Base-by-base conservation (phyloP, 148 eudicot genomes). In the Mesembryanthemum crystallinum region DNA sequence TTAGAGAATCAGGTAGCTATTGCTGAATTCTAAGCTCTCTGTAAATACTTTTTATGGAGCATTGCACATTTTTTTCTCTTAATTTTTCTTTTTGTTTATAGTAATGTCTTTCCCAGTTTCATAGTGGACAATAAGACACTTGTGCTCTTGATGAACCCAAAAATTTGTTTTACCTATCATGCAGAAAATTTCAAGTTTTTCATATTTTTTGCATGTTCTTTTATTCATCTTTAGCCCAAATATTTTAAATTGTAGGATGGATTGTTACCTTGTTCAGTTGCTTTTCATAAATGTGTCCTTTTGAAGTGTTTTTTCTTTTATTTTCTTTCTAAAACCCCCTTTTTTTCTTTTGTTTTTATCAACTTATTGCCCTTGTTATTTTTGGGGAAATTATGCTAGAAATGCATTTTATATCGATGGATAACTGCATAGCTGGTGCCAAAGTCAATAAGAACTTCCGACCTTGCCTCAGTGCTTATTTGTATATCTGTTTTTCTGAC, bases 1-100 rank as follows among this genome's bases (percentile, higher is more conserved):
- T 80, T 95, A 79, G 93, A 92, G 74, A 88, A 88, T 74, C 93
- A 90, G 96, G 99, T 95, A 77, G 13, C 51, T 78, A 24, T 51
- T 66, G 29, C 45, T 55, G 45, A 54, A 28, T 69, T 69, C 29
- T 13, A 43, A 47, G 11, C 72, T 69, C 21, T 24, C 57, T 69
- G n/a, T n/a, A 33, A 7, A 0, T 37, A 21, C 28, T 35, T 65
- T n/a, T 65, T 37, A 5, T 35, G 49, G 18, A 65, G 24, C 47
- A 5, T 13, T 21, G 47, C 39, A 35, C n/a, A 8, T 45, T 39
- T 39, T 6, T 64, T 64, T 3, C 0, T 3, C 32, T 18, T 20
- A 17, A 30, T 4, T 23, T 33, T 64, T 30, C 39, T 30, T 6
- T 23, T 45, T 21, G 5, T 24, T 65, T n/a, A n/a, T 37, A 30